phyloP scores from a whole-genome alignment of 192 early-diverging fungal species.

The Pilaira anomala region DNA sequence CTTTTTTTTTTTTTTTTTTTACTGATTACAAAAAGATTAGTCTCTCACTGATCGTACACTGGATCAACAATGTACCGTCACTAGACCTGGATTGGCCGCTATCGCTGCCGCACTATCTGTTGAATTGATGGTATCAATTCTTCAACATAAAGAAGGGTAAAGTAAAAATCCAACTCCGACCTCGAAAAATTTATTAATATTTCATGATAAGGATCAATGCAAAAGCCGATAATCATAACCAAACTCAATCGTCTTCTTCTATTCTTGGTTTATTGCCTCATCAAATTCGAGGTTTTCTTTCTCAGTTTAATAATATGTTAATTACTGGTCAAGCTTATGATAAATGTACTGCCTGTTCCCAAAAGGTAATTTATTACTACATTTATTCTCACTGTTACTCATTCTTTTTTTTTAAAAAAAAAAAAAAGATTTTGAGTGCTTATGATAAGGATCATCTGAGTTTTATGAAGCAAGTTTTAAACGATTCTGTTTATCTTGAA shows the following conservation, averaged over 20 bases:
- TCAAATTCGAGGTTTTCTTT: conserved; percentile 92
- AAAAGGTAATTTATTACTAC: conserved; percentile 37
- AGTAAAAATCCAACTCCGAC: neutral
- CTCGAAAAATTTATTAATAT: neutral
- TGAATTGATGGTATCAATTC: conserved; percentile 83
- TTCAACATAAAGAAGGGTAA: conserved; percentile 81
- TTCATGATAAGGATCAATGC: conserved; percentile 44
- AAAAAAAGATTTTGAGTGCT: conserved; percentile 40
- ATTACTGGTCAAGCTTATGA: conserved; percentile 83
- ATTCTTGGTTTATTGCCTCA: conserved; percentile 82
- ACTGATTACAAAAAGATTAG: conserved; percentile 30
- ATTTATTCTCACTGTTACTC: neutral
- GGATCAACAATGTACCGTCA: conserved; percentile 98
- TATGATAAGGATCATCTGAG: conserved; percentile 67
- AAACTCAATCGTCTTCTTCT: conserved; percentile 22
- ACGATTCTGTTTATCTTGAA: conserved; percentile 78
- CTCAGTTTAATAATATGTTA: conserved; percentile 79
- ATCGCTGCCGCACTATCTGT: conserved; percentile 85
- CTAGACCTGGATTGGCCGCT: conserved; percentile 90
- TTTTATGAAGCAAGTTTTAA: conserved; percentile 73
- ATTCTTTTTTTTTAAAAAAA: neutral
- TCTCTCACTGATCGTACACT: conserved; percentile 90
- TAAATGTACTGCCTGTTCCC: conserved; percentile 90
- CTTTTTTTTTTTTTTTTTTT: conserved; percentile 11
- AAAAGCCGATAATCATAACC: conserved; percentile 40